Evolutionary conservation across 2,329 filamentous ascomycete species (phyloP), one percentile per base, ranked within the genome.

Genomic region (Colletotrichum lini): DNA sequence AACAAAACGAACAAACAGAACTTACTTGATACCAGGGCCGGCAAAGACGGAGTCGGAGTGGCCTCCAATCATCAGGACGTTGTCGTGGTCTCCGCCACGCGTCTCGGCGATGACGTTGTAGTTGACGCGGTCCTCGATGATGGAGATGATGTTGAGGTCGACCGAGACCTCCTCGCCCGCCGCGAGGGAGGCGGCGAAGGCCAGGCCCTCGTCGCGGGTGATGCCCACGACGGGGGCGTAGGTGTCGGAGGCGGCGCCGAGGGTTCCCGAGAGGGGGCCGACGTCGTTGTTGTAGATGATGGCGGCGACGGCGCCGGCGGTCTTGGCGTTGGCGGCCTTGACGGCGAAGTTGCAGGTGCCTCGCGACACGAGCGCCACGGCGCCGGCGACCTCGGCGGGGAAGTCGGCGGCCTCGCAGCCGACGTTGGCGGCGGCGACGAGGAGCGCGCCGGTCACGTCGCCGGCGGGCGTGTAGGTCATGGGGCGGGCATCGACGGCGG

Each of bases 241-340:
- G 10, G 78, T 77, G 44, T 74, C 76, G 54, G 83, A 83, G 0
- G 84, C 82, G 8, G 78, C 79, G 59, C 89, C 89, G 1, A 92
- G 82, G 2, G 89, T 92, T 40, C 89, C 90, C 8, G 85, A 77
- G 1, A 84, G 67, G 3, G 78, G 69, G 2, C 88, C 90, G 0
- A 84, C 79, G 4, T 82, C 85, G 71, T 92, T 92, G 82, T 93
- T 92, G 80, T 91, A 92, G 70, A 93, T 82, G 64, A 93, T 76
- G 0, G 85, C 86, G 1, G 82, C 91, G 0, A 79, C 78, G 1
- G 91, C 91, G 21, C 90, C 89, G 2, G 90, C 89, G 0, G 79
- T 76, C 69, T 86, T 87, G 30, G 90, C 91, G 21, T 86, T 80
- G 47, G 83, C 79, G 8, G 88, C 84, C 82, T 93, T 93, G 26